phyloP scores from a whole-genome alignment of 768 basidiomycete species.

The Leccinum boreale region DNA sequence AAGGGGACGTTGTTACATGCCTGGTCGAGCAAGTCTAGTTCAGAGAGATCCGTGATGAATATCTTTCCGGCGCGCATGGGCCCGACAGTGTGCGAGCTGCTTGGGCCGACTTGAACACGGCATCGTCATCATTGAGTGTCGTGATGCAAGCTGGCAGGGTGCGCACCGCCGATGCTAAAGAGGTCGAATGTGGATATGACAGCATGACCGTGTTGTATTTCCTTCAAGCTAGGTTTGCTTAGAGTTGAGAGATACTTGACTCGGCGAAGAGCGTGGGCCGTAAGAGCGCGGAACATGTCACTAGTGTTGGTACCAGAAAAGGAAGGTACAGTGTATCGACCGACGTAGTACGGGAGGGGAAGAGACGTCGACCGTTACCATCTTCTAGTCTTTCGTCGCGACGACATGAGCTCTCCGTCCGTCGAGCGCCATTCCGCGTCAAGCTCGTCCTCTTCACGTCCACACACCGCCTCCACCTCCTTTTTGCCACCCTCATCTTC shows the following conservation, averaged over 20 bases:
- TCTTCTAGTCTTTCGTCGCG: not conserved
- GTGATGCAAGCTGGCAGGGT: not conserved
- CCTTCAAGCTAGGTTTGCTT: not conserved
- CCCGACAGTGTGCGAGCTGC: conserved; percentile 66
- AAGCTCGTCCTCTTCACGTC: conserved; percentile 26
- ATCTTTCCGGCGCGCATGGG: conserved; percentile 93
- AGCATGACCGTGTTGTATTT: conserved; percentile 65
- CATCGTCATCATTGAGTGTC: not conserved
- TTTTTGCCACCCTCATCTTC: conserved; percentile 26
- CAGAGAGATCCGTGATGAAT: conserved; percentile 73
- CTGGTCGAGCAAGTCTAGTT: conserved; percentile 67
- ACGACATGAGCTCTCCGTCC: conserved; percentile 21
- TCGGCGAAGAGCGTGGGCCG: conserved; percentile 5
- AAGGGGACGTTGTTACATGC: conserved; percentile 31
- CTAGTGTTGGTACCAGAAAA: not conserved
- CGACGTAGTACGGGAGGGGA: not conserved
- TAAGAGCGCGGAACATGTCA: not conserved
- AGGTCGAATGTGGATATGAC: conserved; percentile 93
- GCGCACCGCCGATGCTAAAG: conserved; percentile 83
- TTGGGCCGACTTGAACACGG: conserved; percentile 54
- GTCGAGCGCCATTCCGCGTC: conserved; percentile 23
- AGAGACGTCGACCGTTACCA: too few relatives aligned
- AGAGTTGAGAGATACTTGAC: conserved; percentile 4
- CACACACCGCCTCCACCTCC: conserved; percentile 29
- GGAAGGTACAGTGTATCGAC: conserved; percentile 6